A percentile compares a stretch with the other conserved stretches of the same genome.
phyloP scores from a whole-genome alignment of 148 eudicot genomes.

The Vaccinium myrtillus region DNA sequence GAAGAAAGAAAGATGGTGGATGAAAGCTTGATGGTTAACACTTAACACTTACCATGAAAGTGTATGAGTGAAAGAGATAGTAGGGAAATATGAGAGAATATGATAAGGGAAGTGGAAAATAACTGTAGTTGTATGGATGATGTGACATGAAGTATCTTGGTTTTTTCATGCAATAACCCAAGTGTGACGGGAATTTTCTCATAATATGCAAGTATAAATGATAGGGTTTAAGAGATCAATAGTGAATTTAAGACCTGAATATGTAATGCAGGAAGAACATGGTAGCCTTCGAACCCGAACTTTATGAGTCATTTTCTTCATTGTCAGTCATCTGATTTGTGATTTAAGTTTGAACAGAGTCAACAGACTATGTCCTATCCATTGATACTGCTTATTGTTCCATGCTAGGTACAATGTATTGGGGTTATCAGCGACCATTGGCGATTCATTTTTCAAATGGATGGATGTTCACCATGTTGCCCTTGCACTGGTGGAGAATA shows the following conservation, averaged over 20 bases:
- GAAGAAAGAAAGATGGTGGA: background rate
- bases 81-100: background rate
- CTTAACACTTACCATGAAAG: background rate
- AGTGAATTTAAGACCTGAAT: background rate
- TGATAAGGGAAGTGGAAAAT: background rate
- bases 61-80: background rate
- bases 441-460: constrained; percentile 70
- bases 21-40: background rate
- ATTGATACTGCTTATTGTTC: constrained; percentile 9
- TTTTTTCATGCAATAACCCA: background rate
- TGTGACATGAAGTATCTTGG: too few species aligned
- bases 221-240: background rate
- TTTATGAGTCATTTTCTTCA: background rate
- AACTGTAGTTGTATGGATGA: too few species aligned
- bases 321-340: background rate
- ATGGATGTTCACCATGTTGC: constrained; percentile 57
- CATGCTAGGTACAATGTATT: constrained; percentile 75
- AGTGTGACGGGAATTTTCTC: background rate
- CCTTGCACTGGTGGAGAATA: constrained; percentile 78
- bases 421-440: constrained; percentile 83
- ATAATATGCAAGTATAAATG: background rate
- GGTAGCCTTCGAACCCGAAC: background rate
- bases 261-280: background rate
- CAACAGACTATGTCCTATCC: background rate
- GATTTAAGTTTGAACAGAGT: constrained; percentile 10